Evolutionary conservation across 202 grass and related monocot genomes (phyloP).

Genomic region (Zoysia matrella): DNA sequence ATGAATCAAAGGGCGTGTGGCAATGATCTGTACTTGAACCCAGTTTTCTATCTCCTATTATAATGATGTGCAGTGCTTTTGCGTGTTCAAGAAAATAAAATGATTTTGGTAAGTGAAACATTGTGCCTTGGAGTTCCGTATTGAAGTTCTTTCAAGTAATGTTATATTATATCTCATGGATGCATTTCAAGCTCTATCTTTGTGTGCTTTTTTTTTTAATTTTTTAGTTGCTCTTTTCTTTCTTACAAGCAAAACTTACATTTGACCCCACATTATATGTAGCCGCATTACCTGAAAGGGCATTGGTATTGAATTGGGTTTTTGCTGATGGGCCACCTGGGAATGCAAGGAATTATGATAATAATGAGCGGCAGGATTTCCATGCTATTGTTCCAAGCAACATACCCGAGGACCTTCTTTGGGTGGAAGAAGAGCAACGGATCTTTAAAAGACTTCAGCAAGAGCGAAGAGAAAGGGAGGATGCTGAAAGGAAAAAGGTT

Average conservation of each 20-base stretch:
- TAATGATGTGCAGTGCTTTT: neutral
- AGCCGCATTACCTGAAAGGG: slow-evolving; percentile 72
- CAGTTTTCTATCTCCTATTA: neutral
- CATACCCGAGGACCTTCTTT: slow-evolving; percentile 63
- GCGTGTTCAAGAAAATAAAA: neutral
- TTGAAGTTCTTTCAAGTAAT: neutral
- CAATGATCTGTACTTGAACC: neutral
- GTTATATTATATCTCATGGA: neutral
- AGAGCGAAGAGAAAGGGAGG: slow-evolving; percentile 74
- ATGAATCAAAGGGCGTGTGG: neutral
- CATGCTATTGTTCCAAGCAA: slow-evolving; percentile 76
- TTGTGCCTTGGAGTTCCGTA: slow-evolving; percentile 1
- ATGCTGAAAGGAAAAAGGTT: slow-evolving; percentile 64
- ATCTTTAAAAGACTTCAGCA: slow-evolving; percentile 76
- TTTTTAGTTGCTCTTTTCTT: slow-evolving; percentile 4
- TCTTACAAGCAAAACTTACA: slow-evolving; percentile 21
- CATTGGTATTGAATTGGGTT: slow-evolving; percentile 83
- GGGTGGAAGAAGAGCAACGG: slow-evolving; percentile 81
- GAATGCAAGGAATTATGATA: slow-evolving; percentile 81
- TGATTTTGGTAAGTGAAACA: neutral
- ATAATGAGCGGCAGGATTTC: slow-evolving; percentile 78
- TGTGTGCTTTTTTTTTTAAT: slow-evolving; percentile 17
- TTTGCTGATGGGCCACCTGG: slow-evolving; percentile 82
- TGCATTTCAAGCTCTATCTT: slow-evolving; percentile 8
- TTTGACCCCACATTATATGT: slow-evolving; percentile 26